Conservation (phyloP, 495 filamentous ascomycete genomes). For the Daldinia grandis region DNA sequence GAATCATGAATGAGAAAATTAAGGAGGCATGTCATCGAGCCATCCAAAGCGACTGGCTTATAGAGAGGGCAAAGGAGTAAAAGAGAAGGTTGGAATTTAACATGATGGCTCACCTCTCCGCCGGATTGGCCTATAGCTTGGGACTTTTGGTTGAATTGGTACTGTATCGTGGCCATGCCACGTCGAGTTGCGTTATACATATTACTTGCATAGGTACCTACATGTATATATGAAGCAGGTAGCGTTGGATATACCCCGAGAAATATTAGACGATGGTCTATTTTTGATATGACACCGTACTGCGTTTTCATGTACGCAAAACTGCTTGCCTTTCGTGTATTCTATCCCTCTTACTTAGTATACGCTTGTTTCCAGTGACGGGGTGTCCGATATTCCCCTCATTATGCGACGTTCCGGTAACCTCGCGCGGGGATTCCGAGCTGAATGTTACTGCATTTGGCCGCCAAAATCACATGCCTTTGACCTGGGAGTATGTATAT, state of each 20-base stretch:
- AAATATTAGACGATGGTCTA: background rate
- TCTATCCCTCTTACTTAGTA: too few species aligned
- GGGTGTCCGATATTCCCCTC: background rate
- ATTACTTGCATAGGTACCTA: slow-evolving; percentile 2
- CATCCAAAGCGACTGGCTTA: background rate
- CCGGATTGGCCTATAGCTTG: background rate
- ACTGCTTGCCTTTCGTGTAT: background rate
- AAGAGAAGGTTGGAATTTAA: background rate
- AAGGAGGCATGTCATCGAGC: background rate
- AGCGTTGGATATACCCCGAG: slow-evolving; percentile 25
- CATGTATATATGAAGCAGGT: background rate
- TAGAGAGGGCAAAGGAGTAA: background rate
- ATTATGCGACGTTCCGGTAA: background rate
- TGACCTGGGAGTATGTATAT: background rate
- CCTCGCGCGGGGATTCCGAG: background rate
- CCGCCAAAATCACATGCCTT: background rate
- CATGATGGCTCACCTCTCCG: background rate
- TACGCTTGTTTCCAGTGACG: background rate
- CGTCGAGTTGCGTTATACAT: background rate
- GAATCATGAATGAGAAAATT: background rate
- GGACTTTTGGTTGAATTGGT: background rate
- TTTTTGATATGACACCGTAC: background rate
- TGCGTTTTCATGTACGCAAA: background rate
- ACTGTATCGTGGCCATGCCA: background rate
- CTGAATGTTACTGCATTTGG: background rate